These are phyloP conservation scores for Diaporthe vexans DNA, from an alignment of 2,329 filamentous ascomycete species.

Conservation along the genomic window DNA sequence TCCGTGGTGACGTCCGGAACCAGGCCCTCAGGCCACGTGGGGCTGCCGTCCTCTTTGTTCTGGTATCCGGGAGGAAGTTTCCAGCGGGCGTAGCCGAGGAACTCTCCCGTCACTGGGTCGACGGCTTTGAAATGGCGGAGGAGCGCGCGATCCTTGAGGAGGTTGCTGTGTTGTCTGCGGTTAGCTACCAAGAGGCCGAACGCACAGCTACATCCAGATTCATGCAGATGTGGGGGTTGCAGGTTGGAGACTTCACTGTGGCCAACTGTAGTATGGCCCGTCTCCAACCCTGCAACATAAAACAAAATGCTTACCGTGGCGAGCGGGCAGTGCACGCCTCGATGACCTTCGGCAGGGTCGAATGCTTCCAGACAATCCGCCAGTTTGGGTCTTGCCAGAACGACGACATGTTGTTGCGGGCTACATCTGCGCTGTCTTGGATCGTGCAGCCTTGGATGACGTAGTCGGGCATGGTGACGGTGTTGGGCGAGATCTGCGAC, in stretches of 20 bases:
- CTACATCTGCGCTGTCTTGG: slow-evolving; percentile 41
- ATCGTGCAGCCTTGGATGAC: slow-evolving; percentile 41
- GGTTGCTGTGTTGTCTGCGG: slow-evolving; percentile 18
- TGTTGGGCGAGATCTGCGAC: not conserved
- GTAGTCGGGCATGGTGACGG: slow-evolving; percentile 31
- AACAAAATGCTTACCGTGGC: slow-evolving; percentile 22
- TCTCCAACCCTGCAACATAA: no score
- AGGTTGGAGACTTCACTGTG: no score
- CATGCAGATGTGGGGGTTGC: no score
- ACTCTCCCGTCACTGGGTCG: slow-evolving; percentile 42
- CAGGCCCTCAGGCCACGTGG: slow-evolving; percentile 43
- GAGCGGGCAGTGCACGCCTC: slow-evolving; percentile 23
- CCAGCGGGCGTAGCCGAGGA: slow-evolving; percentile 46
- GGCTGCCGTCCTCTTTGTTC: slow-evolving; percentile 7
- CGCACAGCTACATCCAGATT: no score
- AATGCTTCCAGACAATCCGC: slow-evolving; percentile 40
- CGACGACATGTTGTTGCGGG: slow-evolving; percentile 44
- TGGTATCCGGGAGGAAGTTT: slow-evolving; percentile 34
- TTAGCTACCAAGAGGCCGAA: no score
- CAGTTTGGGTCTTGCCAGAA: slow-evolving; percentile 45
- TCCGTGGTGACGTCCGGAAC: slow-evolving; percentile 40
- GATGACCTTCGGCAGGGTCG: slow-evolving; percentile 31
- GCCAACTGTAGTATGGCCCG: no score
- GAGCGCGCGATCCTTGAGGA: slow-evolving; percentile 41
- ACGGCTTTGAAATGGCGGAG: slow-evolving; percentile 46